Evolutionary conservation across 2,329 filamentous ascomycete species (phyloP).

Genomic region (Annulohypoxylon truncatum): DNA sequence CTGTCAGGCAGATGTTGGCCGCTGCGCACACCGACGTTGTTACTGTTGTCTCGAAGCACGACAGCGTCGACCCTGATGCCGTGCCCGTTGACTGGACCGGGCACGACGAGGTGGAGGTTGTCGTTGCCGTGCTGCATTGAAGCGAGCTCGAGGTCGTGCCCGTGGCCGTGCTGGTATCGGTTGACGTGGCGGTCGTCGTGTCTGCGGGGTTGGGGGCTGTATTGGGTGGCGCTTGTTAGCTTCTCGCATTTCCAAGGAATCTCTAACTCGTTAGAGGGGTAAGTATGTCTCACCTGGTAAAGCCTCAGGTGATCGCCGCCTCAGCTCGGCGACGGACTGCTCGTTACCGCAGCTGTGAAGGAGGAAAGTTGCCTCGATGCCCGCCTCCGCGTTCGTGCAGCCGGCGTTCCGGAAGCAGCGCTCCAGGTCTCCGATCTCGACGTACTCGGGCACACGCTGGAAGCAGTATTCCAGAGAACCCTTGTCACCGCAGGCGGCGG

Average conservation of each 20-base stretch:
- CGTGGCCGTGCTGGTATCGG: neutral
- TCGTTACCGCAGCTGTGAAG: constrained; percentile 49
- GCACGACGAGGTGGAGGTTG: constrained; percentile 54
- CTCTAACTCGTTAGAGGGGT: neutral
- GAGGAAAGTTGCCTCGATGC: constrained; percentile 51
- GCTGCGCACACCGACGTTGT: constrained; percentile 55
- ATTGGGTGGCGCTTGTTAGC: neutral
- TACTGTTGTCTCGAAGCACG: constrained; percentile 55
- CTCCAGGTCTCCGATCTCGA: constrained; percentile 52
- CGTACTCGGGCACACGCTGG: constrained; percentile 46
- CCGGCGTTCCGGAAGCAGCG: constrained; percentile 53
- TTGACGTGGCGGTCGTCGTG: constrained; percentile 6
- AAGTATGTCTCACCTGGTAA: constrained; percentile 39
- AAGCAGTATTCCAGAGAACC: constrained; percentile 59
- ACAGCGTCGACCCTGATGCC: constrained; percentile 49
- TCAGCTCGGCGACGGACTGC: constrained; percentile 38
- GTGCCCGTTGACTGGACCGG: constrained; percentile 54
- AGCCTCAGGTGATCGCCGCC: constrained; percentile 40
- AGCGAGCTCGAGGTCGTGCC: constrained; percentile 13
- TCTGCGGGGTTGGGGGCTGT: neutral
- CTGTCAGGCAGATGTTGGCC: constrained; percentile 59
- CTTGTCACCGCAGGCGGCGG: constrained; percentile 58
- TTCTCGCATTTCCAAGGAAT: neutral
- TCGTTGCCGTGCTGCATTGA: constrained; percentile 21
- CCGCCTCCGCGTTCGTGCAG: constrained; percentile 52